Conservation (phyloP, 768 basidiomycete species). For the Postia placenta region DNA sequence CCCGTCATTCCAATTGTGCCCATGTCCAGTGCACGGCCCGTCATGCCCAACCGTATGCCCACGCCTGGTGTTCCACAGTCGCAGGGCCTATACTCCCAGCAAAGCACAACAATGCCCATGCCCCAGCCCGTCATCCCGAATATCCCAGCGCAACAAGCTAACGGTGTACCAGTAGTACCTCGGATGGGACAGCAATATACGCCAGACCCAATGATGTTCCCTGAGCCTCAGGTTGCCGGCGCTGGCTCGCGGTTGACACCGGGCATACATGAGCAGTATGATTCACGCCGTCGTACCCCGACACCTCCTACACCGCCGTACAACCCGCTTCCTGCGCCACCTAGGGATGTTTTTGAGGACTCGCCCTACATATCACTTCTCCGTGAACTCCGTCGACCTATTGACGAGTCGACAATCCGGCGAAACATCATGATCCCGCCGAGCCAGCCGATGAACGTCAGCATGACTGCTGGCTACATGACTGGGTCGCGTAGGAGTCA, state of each 20-base stretch:
- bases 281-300: slow-evolving; percentile 1
- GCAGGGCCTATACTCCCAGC: not conserved
- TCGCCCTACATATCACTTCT: slow-evolving; percentile 53
- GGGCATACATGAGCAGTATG: not conserved
- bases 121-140: slow-evolving; percentile 9
- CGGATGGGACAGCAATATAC: slow-evolving; percentile 9
- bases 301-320: slow-evolving; percentile 3
- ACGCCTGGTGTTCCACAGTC: slow-evolving; percentile 7
- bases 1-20: slow-evolving; percentile 8
- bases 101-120: slow-evolving; percentile 1
- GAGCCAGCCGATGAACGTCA: not conserved
- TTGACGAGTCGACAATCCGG: slow-evolving; percentile 11
- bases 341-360: slow-evolving; percentile 50
- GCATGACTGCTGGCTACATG: not conserved
- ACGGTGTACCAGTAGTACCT: slow-evolving; percentile 13
- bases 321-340: slow-evolving; percentile 64
- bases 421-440: not conserved
- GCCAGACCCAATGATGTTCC: slow-evolving; percentile 3
- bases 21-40: slow-evolving; percentile 4
- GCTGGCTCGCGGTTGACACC: slow-evolving; percentile 1
- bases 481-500: not conserved
- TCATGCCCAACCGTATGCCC: not conserved
- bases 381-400: slow-evolving; percentile 32
- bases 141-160: not conserved
- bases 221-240: not conserved